These are phyloP conservation scores for Favolaschia claudopus DNA, from an alignment of 768 basidiomycete species.

Conservation along the genomic window DNA sequence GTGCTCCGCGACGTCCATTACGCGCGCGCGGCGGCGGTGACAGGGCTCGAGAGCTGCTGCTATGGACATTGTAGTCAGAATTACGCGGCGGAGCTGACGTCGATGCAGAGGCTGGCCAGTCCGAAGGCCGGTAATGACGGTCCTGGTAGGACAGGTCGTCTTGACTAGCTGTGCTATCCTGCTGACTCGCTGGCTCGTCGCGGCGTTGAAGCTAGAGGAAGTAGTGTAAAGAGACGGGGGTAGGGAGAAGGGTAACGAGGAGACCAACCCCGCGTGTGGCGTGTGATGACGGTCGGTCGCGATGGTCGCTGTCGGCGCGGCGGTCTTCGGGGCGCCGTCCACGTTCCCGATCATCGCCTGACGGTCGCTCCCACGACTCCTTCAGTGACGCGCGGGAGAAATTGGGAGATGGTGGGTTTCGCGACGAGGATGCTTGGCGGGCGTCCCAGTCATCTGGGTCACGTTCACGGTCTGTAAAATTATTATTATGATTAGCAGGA, in stretches of 20 bases:
- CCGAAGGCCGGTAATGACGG: conserved; percentile 21
- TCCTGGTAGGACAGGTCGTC: conserved; percentile 18
- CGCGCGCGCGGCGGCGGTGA: conserved; percentile 9
- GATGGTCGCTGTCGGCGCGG: not conserved
- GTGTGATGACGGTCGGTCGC: conserved; percentile 14
- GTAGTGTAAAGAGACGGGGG: conserved; percentile 27
- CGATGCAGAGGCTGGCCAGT: no score
- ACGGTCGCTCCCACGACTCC: not conserved
- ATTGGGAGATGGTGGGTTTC: no score
- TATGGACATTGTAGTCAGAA: conserved; percentile 7
- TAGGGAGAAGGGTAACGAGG: conserved; percentile 21
- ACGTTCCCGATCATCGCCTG: not conserved
- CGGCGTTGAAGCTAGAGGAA: conserved; percentile 9
- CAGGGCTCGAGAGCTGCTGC: not conserved
- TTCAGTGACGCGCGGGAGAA: not conserved
- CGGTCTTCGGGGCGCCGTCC: conserved; percentile 14
- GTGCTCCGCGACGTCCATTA: not conserved
- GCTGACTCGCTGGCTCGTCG: not conserved
- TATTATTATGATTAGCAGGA: conserved; percentile 16
- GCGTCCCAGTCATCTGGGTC: not conserved
- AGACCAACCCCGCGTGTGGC: conserved; percentile 29
- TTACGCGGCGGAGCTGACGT: not conserved
- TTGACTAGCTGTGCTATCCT: not conserved
- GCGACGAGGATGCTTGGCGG: no score
- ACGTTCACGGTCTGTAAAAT: conserved; percentile 13